These are phyloP conservation scores for Panaeolus papilionaceus DNA, from an alignment of 768 basidiomycete genomes.

Conservation along the genomic window DNA sequence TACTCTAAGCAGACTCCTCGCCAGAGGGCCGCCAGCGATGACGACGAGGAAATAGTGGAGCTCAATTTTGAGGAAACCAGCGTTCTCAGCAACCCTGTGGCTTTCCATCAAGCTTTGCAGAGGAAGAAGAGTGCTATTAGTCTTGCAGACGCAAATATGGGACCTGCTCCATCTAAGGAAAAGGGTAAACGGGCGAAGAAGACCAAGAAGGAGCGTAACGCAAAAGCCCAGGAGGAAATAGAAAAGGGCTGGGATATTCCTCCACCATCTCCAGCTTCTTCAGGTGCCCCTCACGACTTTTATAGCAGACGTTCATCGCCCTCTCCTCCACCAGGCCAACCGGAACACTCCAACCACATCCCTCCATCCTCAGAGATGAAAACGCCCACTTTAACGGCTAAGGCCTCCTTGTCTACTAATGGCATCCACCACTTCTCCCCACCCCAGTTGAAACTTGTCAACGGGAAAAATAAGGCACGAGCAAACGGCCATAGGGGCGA, in stretches of 20 bases:
- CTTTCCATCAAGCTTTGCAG: constrained; percentile 48
- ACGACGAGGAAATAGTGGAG: constrained; percentile 72
- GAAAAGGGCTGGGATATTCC: constrained; percentile 69
- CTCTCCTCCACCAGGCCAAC: constrained; percentile 25
- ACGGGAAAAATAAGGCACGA: constrained; percentile 29
- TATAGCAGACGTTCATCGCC: constrained; percentile 28
- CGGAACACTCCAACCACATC: constrained; percentile 9
- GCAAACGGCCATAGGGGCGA: constrained; percentile 26
- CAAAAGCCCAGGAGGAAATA: constrained; percentile 52
- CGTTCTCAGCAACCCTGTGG: constrained; percentile 70
- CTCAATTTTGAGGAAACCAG: constrained; percentile 79
- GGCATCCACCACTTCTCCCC: constrained; percentile 18
- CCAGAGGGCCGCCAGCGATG: constrained; percentile 38
- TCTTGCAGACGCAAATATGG: constrained; percentile 20
- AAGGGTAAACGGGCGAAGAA: constrained; percentile 40
- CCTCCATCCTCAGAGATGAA: constrained; percentile 30
- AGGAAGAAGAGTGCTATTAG: constrained; percentile 36
- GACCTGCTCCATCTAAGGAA: constrained; percentile 26
- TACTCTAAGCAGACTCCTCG: constrained; percentile 53
- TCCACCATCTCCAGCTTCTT: constrained; percentile 25
- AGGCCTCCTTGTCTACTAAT: constrained; percentile 25
- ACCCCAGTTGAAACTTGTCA: constrained; percentile 23
- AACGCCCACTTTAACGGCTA: constrained; percentile 36
- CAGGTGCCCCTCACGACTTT: constrained; percentile 17
- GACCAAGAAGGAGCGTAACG: constrained; percentile 44